Conservation (phyloP, 1,139 yeast species). For the Taphrina populina region DNA sequence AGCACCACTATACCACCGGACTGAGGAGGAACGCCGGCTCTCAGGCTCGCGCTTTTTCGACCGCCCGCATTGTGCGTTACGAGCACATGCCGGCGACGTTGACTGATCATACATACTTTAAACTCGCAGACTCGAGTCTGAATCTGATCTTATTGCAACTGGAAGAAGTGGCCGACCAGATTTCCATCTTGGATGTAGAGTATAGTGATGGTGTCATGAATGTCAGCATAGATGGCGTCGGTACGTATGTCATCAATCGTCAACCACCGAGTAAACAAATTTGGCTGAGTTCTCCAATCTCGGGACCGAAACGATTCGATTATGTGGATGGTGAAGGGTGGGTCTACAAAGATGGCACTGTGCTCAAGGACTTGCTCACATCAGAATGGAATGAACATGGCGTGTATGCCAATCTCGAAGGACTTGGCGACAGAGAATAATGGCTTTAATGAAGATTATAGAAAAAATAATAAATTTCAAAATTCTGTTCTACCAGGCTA, state of each 20-base stretch:
- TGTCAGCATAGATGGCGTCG: constrained; percentile 61
- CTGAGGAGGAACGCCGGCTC: no score
- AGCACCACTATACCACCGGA: no score
- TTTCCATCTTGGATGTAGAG: constrained; percentile 24
- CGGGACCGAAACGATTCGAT: constrained; percentile 73
- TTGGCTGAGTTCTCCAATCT: constrained; percentile 86
- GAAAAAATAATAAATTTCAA: no score
- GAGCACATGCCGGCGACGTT: constrained; percentile 19
- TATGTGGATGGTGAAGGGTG: constrained; percentile 47
- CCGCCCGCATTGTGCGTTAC: not conserved
- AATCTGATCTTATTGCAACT: constrained; percentile 11
- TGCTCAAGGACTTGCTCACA: constrained; percentile 46
- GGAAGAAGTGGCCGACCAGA: constrained; percentile 23
- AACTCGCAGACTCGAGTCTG: constrained; percentile 26
- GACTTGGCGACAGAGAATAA: constrained; percentile 20
- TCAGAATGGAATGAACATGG: constrained; percentile 41
- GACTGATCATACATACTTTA: constrained; percentile 26
- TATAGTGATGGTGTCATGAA: constrained; percentile 71
- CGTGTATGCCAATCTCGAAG: constrained; percentile 8
- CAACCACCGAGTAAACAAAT: constrained; percentile 93
- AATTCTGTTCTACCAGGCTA: no score
- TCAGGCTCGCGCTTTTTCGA: constrained; percentile 10
- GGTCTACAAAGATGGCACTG: constrained; percentile 48
- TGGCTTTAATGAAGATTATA: no score
- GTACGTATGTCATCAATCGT: constrained; percentile 83